Conservation (phyloP, 306 rosid species). For the Alnus glutinosa region DNA sequence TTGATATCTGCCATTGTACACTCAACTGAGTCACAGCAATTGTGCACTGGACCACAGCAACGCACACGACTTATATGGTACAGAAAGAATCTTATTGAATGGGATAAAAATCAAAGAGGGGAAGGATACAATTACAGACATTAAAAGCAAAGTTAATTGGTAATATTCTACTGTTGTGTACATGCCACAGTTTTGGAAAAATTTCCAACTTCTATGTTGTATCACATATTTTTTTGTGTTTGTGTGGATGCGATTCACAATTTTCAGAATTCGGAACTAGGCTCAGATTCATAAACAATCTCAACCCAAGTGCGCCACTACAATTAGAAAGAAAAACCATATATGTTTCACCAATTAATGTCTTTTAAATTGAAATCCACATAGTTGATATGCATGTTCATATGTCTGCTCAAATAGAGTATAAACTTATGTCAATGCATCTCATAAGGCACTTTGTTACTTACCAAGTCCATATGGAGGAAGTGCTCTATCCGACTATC, state of each 20-base stretch:
- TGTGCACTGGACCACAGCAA: not conserved
- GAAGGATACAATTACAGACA: not conserved
- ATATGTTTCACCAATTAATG: not conserved
- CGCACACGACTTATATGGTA: not conserved
- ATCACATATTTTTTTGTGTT: not conserved
- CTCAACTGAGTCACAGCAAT: not conserved
- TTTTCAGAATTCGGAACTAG: not conserved
- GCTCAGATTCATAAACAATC: not conserved
- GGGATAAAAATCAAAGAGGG: not conserved
- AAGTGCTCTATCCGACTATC: constrained; percentile 47
- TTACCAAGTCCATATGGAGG: constrained; percentile 77
- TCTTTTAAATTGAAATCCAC: not conserved
- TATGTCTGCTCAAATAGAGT: not conserved
- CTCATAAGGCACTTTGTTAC: constrained; percentile 24
- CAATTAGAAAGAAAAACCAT: not conserved
- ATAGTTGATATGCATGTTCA: not conserved
- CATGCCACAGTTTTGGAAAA: not conserved
- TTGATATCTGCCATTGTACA: not conserved
- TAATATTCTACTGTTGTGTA: not conserved
- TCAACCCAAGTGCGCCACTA: not conserved
- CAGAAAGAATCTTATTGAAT: not conserved
- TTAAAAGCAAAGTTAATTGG: not conserved
- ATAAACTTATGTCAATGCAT: not conserved
- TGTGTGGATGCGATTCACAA: not conserved
- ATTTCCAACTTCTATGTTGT: not conserved